Conservation (phyloP, 768 basidiomycete genomes). For the Termitomyces sp. region DNA sequence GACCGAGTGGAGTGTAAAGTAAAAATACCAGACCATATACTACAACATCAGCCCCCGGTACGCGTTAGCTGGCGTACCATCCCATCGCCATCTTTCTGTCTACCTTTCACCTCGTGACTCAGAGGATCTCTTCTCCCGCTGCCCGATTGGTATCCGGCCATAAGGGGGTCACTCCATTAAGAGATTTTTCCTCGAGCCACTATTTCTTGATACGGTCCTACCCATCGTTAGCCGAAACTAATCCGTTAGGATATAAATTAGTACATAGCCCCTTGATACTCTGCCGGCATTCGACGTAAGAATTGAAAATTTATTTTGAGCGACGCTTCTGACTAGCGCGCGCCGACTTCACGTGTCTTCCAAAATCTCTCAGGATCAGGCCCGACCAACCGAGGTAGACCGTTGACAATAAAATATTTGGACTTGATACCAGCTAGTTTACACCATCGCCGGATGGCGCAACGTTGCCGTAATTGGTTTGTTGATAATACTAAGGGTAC, state of each 20-base stretch:
- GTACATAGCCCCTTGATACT: no score
- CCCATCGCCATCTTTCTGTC: background rate
- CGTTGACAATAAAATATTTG: background rate
- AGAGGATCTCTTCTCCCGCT: slow-evolving; percentile 11
- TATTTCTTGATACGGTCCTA: slow-evolving; percentile 1
- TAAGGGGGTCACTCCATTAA: slow-evolving; percentile 4
- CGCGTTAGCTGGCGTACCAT: background rate
- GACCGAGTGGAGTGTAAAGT: background rate
- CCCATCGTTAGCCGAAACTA: background rate
- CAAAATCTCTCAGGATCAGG: background rate
- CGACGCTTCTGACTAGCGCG: background rate
- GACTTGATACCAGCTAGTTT: background rate
- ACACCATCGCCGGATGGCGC: background rate
- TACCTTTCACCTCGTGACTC: slow-evolving; percentile 3
- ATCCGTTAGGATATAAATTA: background rate
- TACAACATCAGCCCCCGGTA: slow-evolving; percentile 6
- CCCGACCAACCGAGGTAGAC: no score
- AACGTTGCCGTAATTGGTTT: background rate
- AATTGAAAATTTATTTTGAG: background rate
- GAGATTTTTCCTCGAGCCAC: slow-evolving; percentile 6
- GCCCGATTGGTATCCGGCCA: slow-evolving; percentile 6
- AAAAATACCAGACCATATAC: background rate
- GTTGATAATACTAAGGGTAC: background rate
- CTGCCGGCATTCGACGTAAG: slow-evolving; percentile 7
- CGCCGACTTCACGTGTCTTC: background rate